Evolutionary conservation across 2,329 filamentous ascomycete species (phyloP), one percentile per base, ranked within the genome.

Genomic region (Beauveria sp.): DNA sequence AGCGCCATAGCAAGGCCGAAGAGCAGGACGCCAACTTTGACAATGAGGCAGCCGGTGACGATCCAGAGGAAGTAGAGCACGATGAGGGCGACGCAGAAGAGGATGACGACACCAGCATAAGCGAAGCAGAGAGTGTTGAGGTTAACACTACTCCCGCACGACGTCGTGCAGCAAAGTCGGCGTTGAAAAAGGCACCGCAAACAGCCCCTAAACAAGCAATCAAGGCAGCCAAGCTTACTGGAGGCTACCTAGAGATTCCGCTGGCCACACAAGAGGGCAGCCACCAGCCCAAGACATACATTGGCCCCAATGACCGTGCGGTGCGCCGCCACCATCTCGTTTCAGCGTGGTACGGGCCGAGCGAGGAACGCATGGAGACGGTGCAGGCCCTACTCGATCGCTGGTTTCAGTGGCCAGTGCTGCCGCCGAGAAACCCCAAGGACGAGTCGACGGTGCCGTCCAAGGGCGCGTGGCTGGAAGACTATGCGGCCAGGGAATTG

Each of bases 291-390:
- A 71, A 70, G 60, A 70, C 69, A 48, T 74, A 75, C 64, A 66
- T 71, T 58, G 75, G 75, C 8, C 71, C 72, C 1, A 76, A 74
- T 57, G 71, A 74, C 38, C 67, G 72, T 7, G 65, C 68, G 1
- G 66, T 73, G 16, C 72, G 73, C 43, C 71, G 72, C 20, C 69
- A 71, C 7, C 66, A 70, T 2, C 69, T 75, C 7, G 64, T 79
- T 10, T 71, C 74, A 28, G 69, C 73, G 38, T 75, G 78, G 72
- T 81, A 78, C 65, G 78, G 78, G 1, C 74, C 77, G 0, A 72
- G 73, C 26, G 67, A 69, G 31, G 67, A 71, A 8, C 68, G 71
- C 8, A 67, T 79, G 61, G 70, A 67, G 43, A 69, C 73, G 51
- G 70, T 73, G 28, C 72, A 74, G 67, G 70, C 69, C 31, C 68